phyloP scores from a whole-genome alignment of 2,329 filamentous ascomycete species.

The Penicillium sp. region DNA sequence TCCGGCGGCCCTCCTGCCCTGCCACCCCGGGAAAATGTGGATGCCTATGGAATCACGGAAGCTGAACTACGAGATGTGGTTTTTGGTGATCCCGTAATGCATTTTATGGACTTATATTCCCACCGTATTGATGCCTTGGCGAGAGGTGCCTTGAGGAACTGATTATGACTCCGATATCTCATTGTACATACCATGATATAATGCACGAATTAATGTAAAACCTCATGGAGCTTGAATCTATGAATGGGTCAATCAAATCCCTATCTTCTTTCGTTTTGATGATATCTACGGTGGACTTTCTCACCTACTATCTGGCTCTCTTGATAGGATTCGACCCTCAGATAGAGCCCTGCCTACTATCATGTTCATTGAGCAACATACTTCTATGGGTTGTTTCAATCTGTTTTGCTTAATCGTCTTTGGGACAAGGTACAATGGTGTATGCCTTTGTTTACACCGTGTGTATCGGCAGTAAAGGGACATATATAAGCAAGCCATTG shows the following conservation, averaged over 20 bases:
- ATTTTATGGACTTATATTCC: conserved; percentile 76
- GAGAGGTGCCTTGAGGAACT: conserved; percentile 61
- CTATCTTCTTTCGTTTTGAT: background rate
- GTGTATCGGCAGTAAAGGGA: background rate
- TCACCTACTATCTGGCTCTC: background rate
- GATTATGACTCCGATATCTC: background rate
- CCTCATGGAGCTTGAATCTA: background rate
- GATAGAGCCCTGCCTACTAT: background rate
- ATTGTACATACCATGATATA: background rate
- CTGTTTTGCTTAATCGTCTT: background rate
- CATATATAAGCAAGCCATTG: background rate
- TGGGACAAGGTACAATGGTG: background rate
- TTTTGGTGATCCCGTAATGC: conserved; percentile 78
- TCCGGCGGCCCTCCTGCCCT: conserved; percentile 62
- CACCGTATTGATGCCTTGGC: conserved; percentile 69
- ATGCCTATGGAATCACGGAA: conserved; percentile 68
- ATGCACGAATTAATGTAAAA: background rate
- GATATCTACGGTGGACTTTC: background rate
- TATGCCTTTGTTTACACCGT: background rate
- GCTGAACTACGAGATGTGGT: conserved; percentile 67
- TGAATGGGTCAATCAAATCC: background rate
- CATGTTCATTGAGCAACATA: background rate
- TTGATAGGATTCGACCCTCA: background rate
- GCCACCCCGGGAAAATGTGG: conserved; percentile 55
- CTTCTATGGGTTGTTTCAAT: background rate